Conservation (phyloP, 768 basidiomycete genomes). For the Xerocomus spinulosus region DNA sequence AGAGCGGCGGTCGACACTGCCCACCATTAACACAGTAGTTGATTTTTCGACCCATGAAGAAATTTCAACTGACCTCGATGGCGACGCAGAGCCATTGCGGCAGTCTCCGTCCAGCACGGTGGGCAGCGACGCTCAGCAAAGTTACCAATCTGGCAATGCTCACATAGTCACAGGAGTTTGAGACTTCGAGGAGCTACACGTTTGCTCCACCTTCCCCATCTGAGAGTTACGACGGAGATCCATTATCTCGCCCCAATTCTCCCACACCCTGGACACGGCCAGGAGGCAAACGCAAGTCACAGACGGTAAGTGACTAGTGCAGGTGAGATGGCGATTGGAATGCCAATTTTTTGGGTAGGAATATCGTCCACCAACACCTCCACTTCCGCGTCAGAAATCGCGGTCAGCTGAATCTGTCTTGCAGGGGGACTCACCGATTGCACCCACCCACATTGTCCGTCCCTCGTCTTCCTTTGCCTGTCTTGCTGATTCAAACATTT, state of each 20-base stretch:
- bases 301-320: slow-evolving; percentile 19
- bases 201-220: slow-evolving; percentile 33
- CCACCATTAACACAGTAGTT: slow-evolving; percentile 31
- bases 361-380: slow-evolving; percentile 59
- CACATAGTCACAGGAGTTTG: slow-evolving; percentile 32
- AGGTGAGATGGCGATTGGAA: background rate
- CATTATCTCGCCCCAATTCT: slow-evolving; percentile 33
- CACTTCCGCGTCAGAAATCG: slow-evolving; percentile 39
- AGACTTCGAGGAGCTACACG: slow-evolving; percentile 26
- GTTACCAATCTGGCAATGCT: slow-evolving; percentile 22
- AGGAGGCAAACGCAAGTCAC: slow-evolving; percentile 23
- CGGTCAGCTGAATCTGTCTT: slow-evolving; percentile 24
- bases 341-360: slow-evolving; percentile 29
- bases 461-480: slow-evolving; percentile 3
- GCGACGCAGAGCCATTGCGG: slow-evolving; percentile 26
- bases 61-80: slow-evolving; percentile 21
- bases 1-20: slow-evolving; percentile 29
- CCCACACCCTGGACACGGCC: slow-evolving; percentile 33
- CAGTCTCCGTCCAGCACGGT: slow-evolving; percentile 34
- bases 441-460: slow-evolving; percentile 25
- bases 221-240: slow-evolving; percentile 32
- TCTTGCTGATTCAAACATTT: background rate
- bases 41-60: slow-evolving; percentile 26
- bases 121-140: slow-evolving; percentile 27
- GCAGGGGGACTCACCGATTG: slow-evolving; percentile 32